phyloP scores from a whole-genome alignment of 352 stramenopile genomes.

The Phytophthora tentaculata region DNA sequence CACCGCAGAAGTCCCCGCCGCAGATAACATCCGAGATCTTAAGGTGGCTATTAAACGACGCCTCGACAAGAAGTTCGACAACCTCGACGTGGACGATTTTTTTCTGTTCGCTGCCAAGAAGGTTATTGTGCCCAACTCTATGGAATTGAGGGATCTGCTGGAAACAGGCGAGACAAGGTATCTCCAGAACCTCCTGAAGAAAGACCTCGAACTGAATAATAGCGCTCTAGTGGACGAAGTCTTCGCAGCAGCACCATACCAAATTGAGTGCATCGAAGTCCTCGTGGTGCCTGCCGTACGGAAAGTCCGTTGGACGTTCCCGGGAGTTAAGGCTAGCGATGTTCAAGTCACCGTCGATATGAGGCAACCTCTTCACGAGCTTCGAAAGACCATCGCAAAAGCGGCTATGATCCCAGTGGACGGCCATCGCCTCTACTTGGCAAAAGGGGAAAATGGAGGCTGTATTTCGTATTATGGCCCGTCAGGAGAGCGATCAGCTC shows the following conservation, averaged over 20 bases:
- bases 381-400: neutral
- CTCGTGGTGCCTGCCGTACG: neutral
- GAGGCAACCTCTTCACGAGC: neutral
- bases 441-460: neutral
- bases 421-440: neutral
- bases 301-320: neutral
- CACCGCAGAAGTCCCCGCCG: neutral
- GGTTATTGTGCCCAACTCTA: neutral
- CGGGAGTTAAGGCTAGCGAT: neutral
- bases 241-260: neutral
- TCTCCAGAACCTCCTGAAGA: neutral
- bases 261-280: neutral
- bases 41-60: neutral
- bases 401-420: neutral
- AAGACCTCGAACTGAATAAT: neutral
- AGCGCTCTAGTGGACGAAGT: neutral
- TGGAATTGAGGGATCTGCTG: neutral
- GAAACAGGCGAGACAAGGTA: neutral
- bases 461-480: neutral
- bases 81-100: neutral
- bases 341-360: neutral
- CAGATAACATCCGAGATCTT: neutral
- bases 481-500: neutral
- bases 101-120: neutral
- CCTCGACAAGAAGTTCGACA: neutral